Evolutionary conservation across 805 yeast species (phyloP).

Genomic region (Wickerhamiella lipophila): DNA sequence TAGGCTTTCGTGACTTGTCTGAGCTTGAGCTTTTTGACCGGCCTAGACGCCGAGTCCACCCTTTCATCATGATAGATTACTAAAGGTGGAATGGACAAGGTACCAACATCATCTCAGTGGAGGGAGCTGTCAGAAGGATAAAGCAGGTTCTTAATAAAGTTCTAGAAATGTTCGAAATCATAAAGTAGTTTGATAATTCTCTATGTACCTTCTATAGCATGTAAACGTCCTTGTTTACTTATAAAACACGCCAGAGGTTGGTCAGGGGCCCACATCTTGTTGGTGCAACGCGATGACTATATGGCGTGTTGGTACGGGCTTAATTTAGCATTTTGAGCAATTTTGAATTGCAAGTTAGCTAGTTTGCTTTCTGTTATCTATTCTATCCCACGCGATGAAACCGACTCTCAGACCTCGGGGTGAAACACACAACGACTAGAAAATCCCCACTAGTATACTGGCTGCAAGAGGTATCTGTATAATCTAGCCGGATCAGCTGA

Average conservation of each 20-base stretch:
- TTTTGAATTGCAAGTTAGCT: too few relatives aligned
- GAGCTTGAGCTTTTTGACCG: constrained; percentile 22
- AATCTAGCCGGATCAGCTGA: too few relatives aligned
- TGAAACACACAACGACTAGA: neutral
- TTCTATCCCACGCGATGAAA: neutral
- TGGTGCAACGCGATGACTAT: neutral
- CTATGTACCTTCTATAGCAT: too few relatives aligned
- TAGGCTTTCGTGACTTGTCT: constrained; percentile 21
- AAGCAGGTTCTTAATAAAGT: too few relatives aligned
- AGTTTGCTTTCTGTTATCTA: too few relatives aligned
- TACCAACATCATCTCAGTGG: neutral
- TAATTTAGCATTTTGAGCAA: too few relatives aligned
- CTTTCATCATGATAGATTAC: constrained; percentile 27
- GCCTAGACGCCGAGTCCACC: constrained; percentile 31
- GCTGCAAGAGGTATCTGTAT: too few relatives aligned
- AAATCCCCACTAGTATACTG: too few relatives aligned
- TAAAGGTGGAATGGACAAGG: constrained; percentile 8
- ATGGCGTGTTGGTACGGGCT: too few relatives aligned
- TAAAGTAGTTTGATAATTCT: too few relatives aligned
- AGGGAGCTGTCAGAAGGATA: neutral
- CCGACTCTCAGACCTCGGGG: neutral
- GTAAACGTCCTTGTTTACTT: neutral
- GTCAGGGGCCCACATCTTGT: neutral
- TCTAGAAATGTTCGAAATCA: too few relatives aligned
- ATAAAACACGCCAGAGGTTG: neutral